Evolutionary conservation across 768 basidiomycete species (phyloP).

Genomic region (Boletus edulis): DNA sequence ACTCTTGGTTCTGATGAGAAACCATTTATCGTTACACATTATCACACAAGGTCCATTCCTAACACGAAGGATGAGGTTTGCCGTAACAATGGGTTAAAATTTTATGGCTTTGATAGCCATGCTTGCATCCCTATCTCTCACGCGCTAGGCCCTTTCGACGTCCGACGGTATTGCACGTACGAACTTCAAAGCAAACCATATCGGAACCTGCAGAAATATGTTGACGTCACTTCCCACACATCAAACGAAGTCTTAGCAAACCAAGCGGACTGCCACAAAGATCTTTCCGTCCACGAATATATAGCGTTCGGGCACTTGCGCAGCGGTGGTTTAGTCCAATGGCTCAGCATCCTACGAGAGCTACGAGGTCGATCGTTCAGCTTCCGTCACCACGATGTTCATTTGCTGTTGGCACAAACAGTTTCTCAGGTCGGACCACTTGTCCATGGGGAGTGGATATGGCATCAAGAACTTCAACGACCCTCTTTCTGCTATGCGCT

Average conservation of each 20-base stretch:
- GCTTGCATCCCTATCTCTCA: slow-evolving; percentile 10
- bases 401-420: slow-evolving; percentile 43
- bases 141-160: slow-evolving; percentile 8
- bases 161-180: slow-evolving; percentile 31
- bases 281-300: slow-evolving; percentile 45
- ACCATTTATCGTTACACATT: slow-evolving; percentile 15
- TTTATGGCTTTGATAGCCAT: slow-evolving; percentile 29
- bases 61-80: slow-evolving; percentile 14
- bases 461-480: slow-evolving; percentile 40
- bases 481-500: slow-evolving; percentile 36
- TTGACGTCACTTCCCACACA: slow-evolving; percentile 35
- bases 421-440: slow-evolving; percentile 42
- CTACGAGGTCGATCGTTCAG: slow-evolving; percentile 38
- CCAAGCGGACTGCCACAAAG: slow-evolving; percentile 39
- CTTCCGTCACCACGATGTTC: slow-evolving; percentile 40
- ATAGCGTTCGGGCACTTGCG: slow-evolving; percentile 45
- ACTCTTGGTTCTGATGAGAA: slow-evolving; percentile 23
- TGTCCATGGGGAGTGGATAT: slow-evolving; percentile 20
- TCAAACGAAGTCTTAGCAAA: slow-evolving; percentile 43
- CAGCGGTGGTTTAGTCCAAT: slow-evolving; percentile 44
- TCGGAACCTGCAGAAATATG: slow-evolving; percentile 34
- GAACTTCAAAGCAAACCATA: slow-evolving; percentile 35
- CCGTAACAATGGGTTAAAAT: slow-evolving; percentile 35
- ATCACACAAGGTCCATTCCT: slow-evolving; percentile 15
- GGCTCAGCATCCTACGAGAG: slow-evolving; percentile 50